Base-by-base conservation (phyloP, 75 land plant species). In the Sequoiadendron giganteum region DNA sequence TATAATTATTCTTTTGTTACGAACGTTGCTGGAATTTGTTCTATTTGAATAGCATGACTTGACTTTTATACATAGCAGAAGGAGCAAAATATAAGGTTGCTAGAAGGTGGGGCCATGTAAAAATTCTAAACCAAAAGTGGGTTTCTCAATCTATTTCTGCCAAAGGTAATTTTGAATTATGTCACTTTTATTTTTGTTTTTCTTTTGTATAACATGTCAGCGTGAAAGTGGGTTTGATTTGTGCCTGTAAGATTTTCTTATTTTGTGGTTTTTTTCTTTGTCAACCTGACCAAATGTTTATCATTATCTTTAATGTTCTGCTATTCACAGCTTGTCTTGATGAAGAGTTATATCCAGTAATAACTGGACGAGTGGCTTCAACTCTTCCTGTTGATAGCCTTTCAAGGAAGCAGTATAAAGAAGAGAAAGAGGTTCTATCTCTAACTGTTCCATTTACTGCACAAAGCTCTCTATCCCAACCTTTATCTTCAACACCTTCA, bases 51-150 rank as follows among this genome's bases (percentile, higher is more conserved):
- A 40, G 25, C 82, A 18, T 39, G 21, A 13, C 86, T 85, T 85
- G 21, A 81, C 87, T 73, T 85, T 21, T 25, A 14, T 88, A 97
- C 92, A 88, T 88, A 87, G 93, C 97, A 55, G 96, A 94, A 87
- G 97, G 99, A 83, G 95, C 93, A n/a, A 98, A 98, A 72, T 96
- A 92, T 87, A 90, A 87, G 88, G 99, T 95, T 85, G 99, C 99
- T 30, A 85, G 75, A 77, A 90, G 84, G 85, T 97, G 99, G 99
- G 99, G 99, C 58, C 91, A 91, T 49, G 90, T 98, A 75, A 90
- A 93, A 86, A 91, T 98, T 90, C 94, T 98, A n/a, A 90, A 89
- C 48, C 86, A 88, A 34, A 90, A 90, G 58, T 98, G 99, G 99
- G 85, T 97, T 88, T 88, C 92, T 79, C 95, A 94, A 86, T 94